Evolutionary conservation across 352 stramenopile species (phyloP), one percentile per base, ranked within the genome.

Genomic region (Phytophthora melonis): DNA sequence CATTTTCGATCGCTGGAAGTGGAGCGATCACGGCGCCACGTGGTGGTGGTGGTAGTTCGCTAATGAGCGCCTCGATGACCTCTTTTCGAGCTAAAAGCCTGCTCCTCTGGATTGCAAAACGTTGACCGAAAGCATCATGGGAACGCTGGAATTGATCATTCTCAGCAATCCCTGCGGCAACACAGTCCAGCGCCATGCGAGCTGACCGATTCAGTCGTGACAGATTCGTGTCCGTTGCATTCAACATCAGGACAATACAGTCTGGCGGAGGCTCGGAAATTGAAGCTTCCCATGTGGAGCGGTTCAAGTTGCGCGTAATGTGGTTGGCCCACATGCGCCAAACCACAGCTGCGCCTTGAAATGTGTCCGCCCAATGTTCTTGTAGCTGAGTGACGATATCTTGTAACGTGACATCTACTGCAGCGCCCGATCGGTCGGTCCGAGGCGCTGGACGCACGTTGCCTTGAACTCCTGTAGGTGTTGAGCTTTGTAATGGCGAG

Each of bases 291-390:
- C 66, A 68, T 14, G 30, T 53, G n/a, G 52, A 63, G 6, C 49
- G 49, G 56, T 72, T 55, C 11, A 60, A n/a, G 36, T 63, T 72
- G 43, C 13, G 43, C 13, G 63, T 60, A 10, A 67, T 67, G 47
- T 63, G 16, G 25, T 63, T 66, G 3, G 63, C 58, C 63, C 58
- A 77, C 68, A 77, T 66, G 3, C 70, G 63, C 63, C 63, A 69
- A 16, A 45, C 36, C 36, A 45, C 39, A 47, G 39, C 39, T 14
- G 39, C 9, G 39, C 39, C 10, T 47, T 47, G 39, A 47, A 47
- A 47, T 47, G 39, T 45, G 9, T 45, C 36, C 36, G 5, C 54
- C 59, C 23, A 53, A 21, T 54, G 56, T 32, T 52, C n/a, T 34
- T 62, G 56, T n/a, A 62, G 56, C 39, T 47, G 39, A 14, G 10